These are phyloP conservation scores for Malus fusca DNA, from an alignment of 306 rosid species.

Conservation along the genomic window DNA sequence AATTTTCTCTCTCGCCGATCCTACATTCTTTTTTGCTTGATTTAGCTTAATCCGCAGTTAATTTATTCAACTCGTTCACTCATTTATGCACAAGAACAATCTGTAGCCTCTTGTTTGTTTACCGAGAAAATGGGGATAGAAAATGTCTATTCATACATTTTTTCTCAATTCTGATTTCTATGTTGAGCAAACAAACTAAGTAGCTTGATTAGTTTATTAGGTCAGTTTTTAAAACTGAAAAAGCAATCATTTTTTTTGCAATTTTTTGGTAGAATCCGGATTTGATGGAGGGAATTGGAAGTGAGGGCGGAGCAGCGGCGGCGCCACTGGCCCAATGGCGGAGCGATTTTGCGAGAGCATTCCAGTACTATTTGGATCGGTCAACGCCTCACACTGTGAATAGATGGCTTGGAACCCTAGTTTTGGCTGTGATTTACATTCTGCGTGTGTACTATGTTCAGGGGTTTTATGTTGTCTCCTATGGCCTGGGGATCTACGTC, in stretches of 20 bases:
- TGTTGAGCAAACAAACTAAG: background rate
- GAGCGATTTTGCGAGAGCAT: slow-evolving; percentile 22
- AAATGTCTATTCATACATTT: background rate
- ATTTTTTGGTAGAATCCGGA: background rate
- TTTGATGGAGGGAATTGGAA: slow-evolving; percentile 3
- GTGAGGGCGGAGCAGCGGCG: background rate
- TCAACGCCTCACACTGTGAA: slow-evolving; percentile 21
- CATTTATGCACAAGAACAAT: background rate
- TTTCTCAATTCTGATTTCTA: background rate
- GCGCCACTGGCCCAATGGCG: slow-evolving; percentile 6
- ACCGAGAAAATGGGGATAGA: background rate
- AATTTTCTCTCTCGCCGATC: background rate
- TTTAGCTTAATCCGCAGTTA: background rate
- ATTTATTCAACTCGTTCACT: background rate
- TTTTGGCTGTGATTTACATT: slow-evolving; percentile 27
- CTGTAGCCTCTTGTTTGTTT: background rate
- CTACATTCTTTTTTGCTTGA: background rate
- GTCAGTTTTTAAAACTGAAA: background rate
- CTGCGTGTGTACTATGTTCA: slow-evolving; percentile 52
- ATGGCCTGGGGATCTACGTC: slow-evolving; percentile 58
- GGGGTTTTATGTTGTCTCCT: slow-evolving; percentile 58
- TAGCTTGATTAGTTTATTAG: background rate
- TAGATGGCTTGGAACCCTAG: slow-evolving; percentile 33
- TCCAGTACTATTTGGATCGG: slow-evolving; percentile 65
- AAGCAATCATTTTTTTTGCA: background rate